Base-by-base conservation (phyloP, 306 rosid genomes). In the Cucumis cinereus region DNA sequence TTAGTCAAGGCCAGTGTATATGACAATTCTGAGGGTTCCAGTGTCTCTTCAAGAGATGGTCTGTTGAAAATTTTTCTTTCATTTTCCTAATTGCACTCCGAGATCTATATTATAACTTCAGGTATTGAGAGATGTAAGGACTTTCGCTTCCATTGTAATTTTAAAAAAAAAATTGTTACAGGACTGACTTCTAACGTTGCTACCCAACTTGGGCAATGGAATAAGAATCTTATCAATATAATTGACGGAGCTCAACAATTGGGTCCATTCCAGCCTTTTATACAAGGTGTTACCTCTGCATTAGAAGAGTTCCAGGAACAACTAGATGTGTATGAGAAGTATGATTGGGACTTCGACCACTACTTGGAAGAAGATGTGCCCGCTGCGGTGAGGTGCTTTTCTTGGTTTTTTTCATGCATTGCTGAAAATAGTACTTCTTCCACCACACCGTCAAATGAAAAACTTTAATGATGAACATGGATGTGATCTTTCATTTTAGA, bases 341-440 rank as follows among this genome's bases (percentile, higher is more conserved):
- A 63, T 74, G 89, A 91, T 74, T 93, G 98, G 98, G 97, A 93
- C 83, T 91, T 93, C 33, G 96, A 93, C 77, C 88, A 91, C 88
- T 82, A 85, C 82, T 82, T 91, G 52, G 92, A 89, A 84, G 97
- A 93, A 85, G 98, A 93, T 49, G 56, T 93, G 85, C 94, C 96
- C 71, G 85, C 89, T 10, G 94, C 89, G 96, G 98, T 90, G 88
- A 90, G 98, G 82, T 84, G 91, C 85, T 88, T 43, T 83, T 83
- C 84, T 73, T 12, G 16, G 35, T 4, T 45, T 45, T 84, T 74
- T 74, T 45, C 72, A 74, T 35, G 15, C 1, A 56, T 54, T 5
- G 40, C 8, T 64, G 30, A 17, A 26, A 16, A 6, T 14, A 36
- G 24, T 66, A 56, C 30, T 67, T 40, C 61, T 67, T 35, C 61